These are phyloP conservation scores for Ophiocordyceps sinensis DNA, from an alignment of 2,329 filamentous ascomycete genomes.

Conservation along the genomic window DNA sequence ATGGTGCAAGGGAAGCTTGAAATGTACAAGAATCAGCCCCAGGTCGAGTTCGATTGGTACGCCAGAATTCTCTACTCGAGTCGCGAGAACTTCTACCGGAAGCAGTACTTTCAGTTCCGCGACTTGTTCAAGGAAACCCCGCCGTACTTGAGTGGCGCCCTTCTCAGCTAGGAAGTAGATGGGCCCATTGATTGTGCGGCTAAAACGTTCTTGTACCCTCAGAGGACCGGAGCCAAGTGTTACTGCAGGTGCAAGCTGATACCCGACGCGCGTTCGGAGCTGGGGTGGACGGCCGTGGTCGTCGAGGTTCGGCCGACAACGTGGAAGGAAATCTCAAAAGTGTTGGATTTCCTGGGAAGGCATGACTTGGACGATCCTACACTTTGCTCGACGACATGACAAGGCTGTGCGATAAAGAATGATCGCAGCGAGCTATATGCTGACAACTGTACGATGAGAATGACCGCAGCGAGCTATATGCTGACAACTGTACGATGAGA, in stretches of 20 bases:
- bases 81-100: slow-evolving; percentile 31
- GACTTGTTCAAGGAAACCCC: slow-evolving; percentile 46
- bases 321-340: slow-evolving; percentile 15
- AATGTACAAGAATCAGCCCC: slow-evolving; percentile 17
- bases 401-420: background rate
- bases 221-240: slow-evolving; percentile 12
- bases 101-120: slow-evolving; percentile 49
- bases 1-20: slow-evolving; percentile 31
- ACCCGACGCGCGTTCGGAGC: slow-evolving; percentile 6
- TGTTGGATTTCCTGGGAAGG: slow-evolving; percentile 11
- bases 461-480: too few relatives aligned
- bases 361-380: slow-evolving; percentile 11
- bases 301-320: slow-evolving; percentile 11
- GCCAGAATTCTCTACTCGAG: slow-evolving; percentile 43
- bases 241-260: slow-evolving; percentile 16
- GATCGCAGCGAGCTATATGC: too few relatives aligned
- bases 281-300: slow-evolving; percentile 12
- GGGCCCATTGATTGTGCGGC: slow-evolving; percentile 12
- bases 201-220: slow-evolving; percentile 8
- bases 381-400: background rate
- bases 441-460: background rate
- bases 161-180: slow-evolving; percentile 13
- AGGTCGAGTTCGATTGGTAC: slow-evolving; percentile 45
- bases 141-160: slow-evolving; percentile 27
- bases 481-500: background rate